Base-by-base conservation (phyloP, 495 filamentous ascomycete species). In the Penicillium argentinense region DNA sequence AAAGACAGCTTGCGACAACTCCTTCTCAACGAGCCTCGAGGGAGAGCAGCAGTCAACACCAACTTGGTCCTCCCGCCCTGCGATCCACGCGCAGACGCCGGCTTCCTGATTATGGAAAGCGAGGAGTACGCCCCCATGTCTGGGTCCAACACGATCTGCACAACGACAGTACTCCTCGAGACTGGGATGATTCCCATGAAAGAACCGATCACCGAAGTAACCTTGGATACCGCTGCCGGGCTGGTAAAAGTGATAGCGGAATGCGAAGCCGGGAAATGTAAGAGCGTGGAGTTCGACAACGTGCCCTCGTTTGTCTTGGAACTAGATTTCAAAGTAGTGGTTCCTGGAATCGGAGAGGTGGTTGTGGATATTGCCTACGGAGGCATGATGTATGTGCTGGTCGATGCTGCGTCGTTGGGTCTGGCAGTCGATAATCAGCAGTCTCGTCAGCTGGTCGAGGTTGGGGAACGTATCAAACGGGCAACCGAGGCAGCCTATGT, bases 21-120 rank as follows among this genome's bases (percentile, higher is more conserved):
- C 12, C 54, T 71, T 17, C 55, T 69, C 17, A 67, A 69, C 39
- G 65, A 71, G 42, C 67, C 65, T 16, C 63, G 65, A 4, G 67
- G 67, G n/a, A 55, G 63, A 2, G 30, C 63, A 5, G 51, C 65
- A 1, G 65, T 63, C 53, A 60, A 59, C 43, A 59, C 49, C 2
- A 71, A 71, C 42, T 50, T 71, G 0, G 12, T 71, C n/a, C 55
- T 71, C 1, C 65, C 67, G 1, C 61, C 65, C 5, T 68, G 63
- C 30, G 53, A 67, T 30, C 63, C 63, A 6, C 44, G 43, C 9
- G 67, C 67, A 6, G 63, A 68, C 50, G 61, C 59, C 6, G 67
- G 67, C 1, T 68, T 71, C 47, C 16, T 71, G 30, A 69, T 69
- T 40, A 67, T 71, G 62, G 67, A 71, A 39, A 65, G 61, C 46